These are phyloP conservation scores for Termitomyces eurrhizus DNA, from an alignment of 768 basidiomycete species.

Conservation along the genomic window DNA sequence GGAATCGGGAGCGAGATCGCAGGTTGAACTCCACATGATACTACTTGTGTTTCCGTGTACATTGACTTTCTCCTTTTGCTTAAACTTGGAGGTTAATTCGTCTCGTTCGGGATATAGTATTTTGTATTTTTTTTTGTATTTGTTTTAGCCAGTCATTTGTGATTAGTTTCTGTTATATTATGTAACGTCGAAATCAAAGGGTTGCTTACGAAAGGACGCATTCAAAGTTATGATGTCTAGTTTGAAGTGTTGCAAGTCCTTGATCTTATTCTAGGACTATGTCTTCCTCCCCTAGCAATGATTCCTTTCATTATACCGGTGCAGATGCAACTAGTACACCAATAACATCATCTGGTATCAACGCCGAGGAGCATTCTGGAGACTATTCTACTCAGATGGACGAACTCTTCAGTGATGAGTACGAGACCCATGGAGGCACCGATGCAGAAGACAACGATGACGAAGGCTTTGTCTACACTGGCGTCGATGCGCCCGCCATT, in stretches of 20 bases:
- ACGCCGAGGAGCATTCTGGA: constrained; percentile 35
- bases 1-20: constrained; percentile 50
- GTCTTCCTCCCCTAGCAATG: not conserved
- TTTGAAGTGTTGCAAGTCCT: not conserved
- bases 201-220: constrained; percentile 5
- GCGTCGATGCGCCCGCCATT: constrained; percentile 52
- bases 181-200: not conserved
- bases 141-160: not conserved
- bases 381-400: constrained; percentile 70
- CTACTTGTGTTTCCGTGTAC: not conserved
- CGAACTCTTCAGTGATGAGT: constrained; percentile 53
- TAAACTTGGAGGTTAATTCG: constrained; percentile 1
- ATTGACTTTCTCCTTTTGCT: not conserved
- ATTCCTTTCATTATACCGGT: not conserved
- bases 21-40: constrained; percentile 28
- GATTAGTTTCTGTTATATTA: constrained; percentile 5
- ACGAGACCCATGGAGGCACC: constrained; percentile 23
- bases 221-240: not conserved
- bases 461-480: constrained; percentile 70
- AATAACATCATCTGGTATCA: constrained; percentile 27
- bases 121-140: not conserved
- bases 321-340: constrained; percentile 21
- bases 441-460: constrained; percentile 44
- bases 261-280: not conserved
- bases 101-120: not conserved